Conservation (phyloP, 495 filamentous ascomycete species). For the Neurospora sp. region DNA sequence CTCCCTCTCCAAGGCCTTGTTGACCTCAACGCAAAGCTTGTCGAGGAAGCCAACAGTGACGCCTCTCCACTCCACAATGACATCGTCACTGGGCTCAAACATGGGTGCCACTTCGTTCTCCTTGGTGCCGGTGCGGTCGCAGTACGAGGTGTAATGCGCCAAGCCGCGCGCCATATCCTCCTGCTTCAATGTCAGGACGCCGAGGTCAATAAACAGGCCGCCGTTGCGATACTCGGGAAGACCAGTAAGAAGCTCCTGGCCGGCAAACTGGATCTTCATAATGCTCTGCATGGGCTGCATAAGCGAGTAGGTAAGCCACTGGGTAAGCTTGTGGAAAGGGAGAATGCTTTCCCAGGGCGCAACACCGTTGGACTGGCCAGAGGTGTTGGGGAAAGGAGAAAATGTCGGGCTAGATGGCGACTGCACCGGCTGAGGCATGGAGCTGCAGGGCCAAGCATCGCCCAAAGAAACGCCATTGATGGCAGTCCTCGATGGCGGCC, state of each 20-base stretch:
- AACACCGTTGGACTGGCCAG: slow-evolving; percentile 28
- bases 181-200: slow-evolving; percentile 65
- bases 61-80: slow-evolving; percentile 80
- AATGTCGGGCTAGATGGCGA: slow-evolving; percentile 30
- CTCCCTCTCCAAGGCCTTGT: slow-evolving; percentile 43
- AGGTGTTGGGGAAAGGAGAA: slow-evolving; percentile 36
- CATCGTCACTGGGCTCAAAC: slow-evolving; percentile 71
- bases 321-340: slow-evolving; percentile 87
- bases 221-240: slow-evolving; percentile 85
- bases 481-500: slow-evolving; percentile 80
- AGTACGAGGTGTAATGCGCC: slow-evolving; percentile 60
- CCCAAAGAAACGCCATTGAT: slow-evolving; percentile 84
- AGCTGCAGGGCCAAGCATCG: slow-evolving; percentile 87
- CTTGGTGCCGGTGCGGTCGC: slow-evolving; percentile 61
- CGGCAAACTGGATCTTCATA: slow-evolving; percentile 66
- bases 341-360: slow-evolving; percentile 88
- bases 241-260: slow-evolving; percentile 68
- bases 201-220: slow-evolving; percentile 73
- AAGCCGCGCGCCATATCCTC: slow-evolving; percentile 57
- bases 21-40: slow-evolving; percentile 61
- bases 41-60: slow-evolving; percentile 81
- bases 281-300: slow-evolving; percentile 80
- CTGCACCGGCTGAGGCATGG: slow-evolving; percentile 64
- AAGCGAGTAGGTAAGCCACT: slow-evolving; percentile 83
- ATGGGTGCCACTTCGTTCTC: slow-evolving; percentile 63